Base-by-base conservation (phyloP, 2,329 filamentous ascomycete species). In the Cordyceps farinosa region DNA sequence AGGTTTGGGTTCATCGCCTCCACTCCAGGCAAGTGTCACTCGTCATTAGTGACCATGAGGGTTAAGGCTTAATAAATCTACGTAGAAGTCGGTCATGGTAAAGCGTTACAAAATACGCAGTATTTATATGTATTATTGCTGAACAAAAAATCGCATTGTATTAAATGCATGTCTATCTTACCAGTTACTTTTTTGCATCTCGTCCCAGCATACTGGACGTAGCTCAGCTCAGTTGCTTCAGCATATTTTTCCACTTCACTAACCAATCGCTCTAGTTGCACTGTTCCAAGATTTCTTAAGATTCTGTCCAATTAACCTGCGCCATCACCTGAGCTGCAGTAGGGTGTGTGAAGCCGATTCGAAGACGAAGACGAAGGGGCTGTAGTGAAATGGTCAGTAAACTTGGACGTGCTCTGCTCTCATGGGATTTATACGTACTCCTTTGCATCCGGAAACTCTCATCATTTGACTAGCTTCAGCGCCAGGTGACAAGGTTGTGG, bases 281-380 rank as follows among this genome's bases (percentile, higher is more conserved):
- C 22, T n/a, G 40, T 17, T 48, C 15, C 40, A 54, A 47, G 1
- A 48, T 47, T n/a, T 30, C 40, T 38, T 22, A 81, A 62, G 92
- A 88, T 77, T 99, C 95, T 36, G 90, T 89, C 95, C 95, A 99
- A 79, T 97, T 96, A 64, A 98, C 92, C 78, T 98, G 93, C 72
- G 99, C 95, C 73, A 90, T 89, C 22, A 96, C 83, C 66, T 89
- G 84, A 59, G 87, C 87, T 30, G 82, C 85, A 64, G 85, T 84
- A 63, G 89, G 86, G 75, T 90, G 90, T 40, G 85, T 80, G 74
- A 92, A 98, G 63, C 86, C 87, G 71, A 99, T 86, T 77, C 92
- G 92, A 71, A 99, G 80, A 72, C 95, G 88, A 70, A 99, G 80
- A 66, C 94, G 87, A 67, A 99, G 84, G 68, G 90, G 83, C 95